phyloP scores from a whole-genome alignment of 192 early-diverging fungal genomes.

The Geosiphon pyriformis region DNA sequence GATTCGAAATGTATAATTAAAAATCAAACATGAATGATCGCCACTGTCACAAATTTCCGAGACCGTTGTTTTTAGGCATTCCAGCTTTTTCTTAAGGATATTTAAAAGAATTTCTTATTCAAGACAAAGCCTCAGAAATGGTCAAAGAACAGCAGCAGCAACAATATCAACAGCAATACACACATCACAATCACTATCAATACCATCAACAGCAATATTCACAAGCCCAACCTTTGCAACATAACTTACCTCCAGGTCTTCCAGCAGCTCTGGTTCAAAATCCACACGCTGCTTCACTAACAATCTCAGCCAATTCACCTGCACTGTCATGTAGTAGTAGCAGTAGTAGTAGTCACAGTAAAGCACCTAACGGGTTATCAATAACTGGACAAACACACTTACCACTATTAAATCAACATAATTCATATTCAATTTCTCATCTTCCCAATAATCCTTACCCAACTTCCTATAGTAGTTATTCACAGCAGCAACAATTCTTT shows the following conservation, averaged over 20 bases:
- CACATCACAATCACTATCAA: not conserved
- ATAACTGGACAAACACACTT: not conserved
- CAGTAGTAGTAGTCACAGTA: too few species aligned
- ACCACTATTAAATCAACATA: not conserved
- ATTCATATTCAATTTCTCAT: not conserved
- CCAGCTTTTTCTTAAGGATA: too few species aligned
- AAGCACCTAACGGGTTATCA: not conserved
- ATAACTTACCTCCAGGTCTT: not conserved
- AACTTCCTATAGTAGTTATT: not conserved
- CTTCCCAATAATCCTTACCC: not conserved
- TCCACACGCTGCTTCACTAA: not conserved
- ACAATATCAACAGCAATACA: not conserved
- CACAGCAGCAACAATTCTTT: slow-evolving; percentile 9
- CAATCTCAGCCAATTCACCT: not conserved
- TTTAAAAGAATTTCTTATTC: too few species aligned
- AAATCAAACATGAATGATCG: too few species aligned
- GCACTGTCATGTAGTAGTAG: not conserved
- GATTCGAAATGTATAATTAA: too few species aligned
- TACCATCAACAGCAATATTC: not conserved
- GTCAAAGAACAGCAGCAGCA: not conserved
- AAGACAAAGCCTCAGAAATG: too few species aligned
- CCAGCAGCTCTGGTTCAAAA: not conserved
- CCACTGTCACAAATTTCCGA: too few species aligned
- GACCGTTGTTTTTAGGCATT: too few species aligned
- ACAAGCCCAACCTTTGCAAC: not conserved